These are phyloP conservation scores for Ceratocystis lukuohia DNA, from an alignment of 2,329 filamentous ascomycete species.

Conservation along the genomic window DNA sequence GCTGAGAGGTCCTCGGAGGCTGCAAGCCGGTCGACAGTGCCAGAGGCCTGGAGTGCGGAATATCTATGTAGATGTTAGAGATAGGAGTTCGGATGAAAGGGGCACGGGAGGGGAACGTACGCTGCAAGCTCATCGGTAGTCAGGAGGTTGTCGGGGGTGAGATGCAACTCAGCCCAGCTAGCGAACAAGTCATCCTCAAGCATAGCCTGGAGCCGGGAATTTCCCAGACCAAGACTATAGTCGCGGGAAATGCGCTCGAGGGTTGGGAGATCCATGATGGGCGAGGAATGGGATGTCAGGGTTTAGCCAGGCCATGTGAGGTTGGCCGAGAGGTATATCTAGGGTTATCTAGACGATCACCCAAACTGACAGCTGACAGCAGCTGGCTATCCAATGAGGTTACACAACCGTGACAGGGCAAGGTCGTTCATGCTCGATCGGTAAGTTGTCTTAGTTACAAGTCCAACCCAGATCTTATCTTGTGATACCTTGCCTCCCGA, in stretches of 20 bases:
- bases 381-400: neutral
- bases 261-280: constrained; percentile 2
- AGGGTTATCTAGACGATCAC: neutral
- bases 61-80: constrained; percentile 30
- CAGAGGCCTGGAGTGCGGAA: constrained; percentile 35
- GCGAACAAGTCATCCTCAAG: constrained; percentile 26
- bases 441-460: too few species aligned
- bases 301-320: neutral
- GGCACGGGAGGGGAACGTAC: constrained; percentile 28
- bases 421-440: too few species aligned
- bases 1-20: constrained; percentile 33
- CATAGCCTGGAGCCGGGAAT: constrained; percentile 27
- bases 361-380: neutral
- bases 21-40: constrained; percentile 35
- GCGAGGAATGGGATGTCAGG: neutral
- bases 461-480: too few species aligned
- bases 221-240: constrained; percentile 27
- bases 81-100: neutral
- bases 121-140: constrained; percentile 40
- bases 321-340: neutral
- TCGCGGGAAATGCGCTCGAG: constrained; percentile 15
- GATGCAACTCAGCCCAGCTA: constrained; percentile 38
- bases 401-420: neutral
- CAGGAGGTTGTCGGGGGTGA: constrained; percentile 39
- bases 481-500: neutral